These are phyloP conservation scores for Astrothelium subdiscretum DNA, from an alignment of 495 filamentous ascomycete species.

Conservation along the genomic window DNA sequence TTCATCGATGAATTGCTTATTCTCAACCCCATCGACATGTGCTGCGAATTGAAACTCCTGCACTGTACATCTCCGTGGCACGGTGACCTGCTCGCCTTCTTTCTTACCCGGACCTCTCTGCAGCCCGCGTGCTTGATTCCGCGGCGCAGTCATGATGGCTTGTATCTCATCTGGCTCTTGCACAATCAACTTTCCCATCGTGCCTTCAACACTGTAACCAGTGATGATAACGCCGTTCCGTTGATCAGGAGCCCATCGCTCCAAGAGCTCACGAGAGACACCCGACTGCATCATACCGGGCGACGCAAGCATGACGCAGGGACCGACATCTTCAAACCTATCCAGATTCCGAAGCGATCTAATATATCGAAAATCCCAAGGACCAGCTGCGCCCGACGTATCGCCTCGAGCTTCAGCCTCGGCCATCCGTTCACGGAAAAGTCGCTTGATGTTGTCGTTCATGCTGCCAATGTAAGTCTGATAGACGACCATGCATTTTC, in stretches of 20 bases:
- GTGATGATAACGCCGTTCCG: conserved; percentile 96
- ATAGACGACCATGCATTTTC: conserved; percentile 97
- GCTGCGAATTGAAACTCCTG: conserved; percentile 91
- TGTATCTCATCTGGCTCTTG: conserved; percentile 88
- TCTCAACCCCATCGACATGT: conserved; percentile 93
- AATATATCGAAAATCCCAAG: conserved; percentile 93
- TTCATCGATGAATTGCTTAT: conserved; percentile 88
- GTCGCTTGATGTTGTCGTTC: conserved; percentile 77
- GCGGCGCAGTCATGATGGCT: conserved; percentile 61
- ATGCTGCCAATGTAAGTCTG: conserved; percentile 94
- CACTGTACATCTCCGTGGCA: conserved; percentile 80
- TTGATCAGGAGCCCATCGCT: conserved; percentile 89
- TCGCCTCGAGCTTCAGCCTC: conserved; percentile 67
- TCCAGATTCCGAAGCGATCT: conserved; percentile 84
- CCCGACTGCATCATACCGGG: conserved; percentile 97
- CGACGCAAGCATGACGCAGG: conserved; percentile 92
- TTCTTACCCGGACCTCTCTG: conserved; percentile 38
- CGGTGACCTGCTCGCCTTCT: conserved; percentile 67
- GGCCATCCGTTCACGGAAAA: conserved; percentile 58
- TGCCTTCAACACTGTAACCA: conserved; percentile 95
- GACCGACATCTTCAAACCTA: conserved; percentile 87
- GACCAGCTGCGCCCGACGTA: conserved; percentile 56
- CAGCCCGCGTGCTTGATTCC: conserved; percentile 3
- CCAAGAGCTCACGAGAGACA: conserved; percentile 79
- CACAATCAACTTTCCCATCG: conserved; percentile 91